Conservation (phyloP, 1,284 basidiomycete species). For the Sanguinoderma infundibulare region DNA sequence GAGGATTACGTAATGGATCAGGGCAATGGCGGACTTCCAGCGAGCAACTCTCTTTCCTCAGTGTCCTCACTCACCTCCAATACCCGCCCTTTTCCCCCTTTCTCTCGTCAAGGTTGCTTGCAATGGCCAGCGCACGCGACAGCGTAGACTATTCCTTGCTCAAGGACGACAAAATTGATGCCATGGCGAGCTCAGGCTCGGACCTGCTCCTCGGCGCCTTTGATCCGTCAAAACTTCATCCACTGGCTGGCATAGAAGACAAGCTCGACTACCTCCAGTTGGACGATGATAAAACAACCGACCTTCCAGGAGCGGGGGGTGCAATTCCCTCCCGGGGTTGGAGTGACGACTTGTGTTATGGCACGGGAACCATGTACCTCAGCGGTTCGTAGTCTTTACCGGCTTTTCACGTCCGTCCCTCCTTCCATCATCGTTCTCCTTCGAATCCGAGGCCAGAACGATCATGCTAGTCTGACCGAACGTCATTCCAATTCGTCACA, state of each 20-base stretch:
- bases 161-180: conserved; percentile 43
- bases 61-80: conserved; percentile 23
- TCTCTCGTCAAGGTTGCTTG: not conserved
- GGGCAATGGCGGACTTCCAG: conserved; percentile 14
- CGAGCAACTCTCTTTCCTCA: conserved; percentile 11
- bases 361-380: conserved; percentile 98
- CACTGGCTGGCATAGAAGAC: conserved; percentile 86
- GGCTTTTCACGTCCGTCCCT: conserved; percentile 25
- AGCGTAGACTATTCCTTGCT: conserved; percentile 13
- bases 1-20: conserved; percentile 17
- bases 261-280: conserved; percentile 92
- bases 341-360: conserved; percentile 99
- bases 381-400: conserved; percentile 73
- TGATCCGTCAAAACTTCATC: conserved; percentile 90
- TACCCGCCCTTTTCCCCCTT: not conserved
- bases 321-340: conserved; percentile 94
- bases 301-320: conserved; percentile 84
- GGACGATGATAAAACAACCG: conserved; percentile 91
- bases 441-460: conserved; percentile 15
- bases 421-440: conserved; percentile 32
- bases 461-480: conserved; percentile 26
- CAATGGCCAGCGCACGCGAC: conserved; percentile 21
- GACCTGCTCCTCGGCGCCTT: conserved; percentile 85
- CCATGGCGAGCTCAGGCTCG: conserved; percentile 64
- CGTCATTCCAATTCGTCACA: conserved; percentile 47